Evolutionary conservation across 345 rosid genomes (phyloP), one percentile per base, ranked within the genome.

Genomic region (Dipteronia dyeriana): DNA sequence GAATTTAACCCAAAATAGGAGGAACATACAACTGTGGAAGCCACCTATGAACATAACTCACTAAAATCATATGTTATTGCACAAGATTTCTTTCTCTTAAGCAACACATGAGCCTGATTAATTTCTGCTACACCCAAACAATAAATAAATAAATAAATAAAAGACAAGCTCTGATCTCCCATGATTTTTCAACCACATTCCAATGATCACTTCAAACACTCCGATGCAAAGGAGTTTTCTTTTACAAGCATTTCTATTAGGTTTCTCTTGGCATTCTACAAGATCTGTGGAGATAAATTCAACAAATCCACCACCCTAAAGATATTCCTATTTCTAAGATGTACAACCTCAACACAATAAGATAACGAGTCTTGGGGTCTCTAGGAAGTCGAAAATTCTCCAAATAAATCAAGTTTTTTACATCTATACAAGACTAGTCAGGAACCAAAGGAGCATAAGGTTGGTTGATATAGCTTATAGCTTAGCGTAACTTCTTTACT

Each of bases 401-500:
- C 3, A 8, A n/a, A 4, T 0, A 14, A 10, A 2, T 1, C 19
- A 64, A 17, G 38, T 39, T 10, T 64, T 49, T 64, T 74, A 45
- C 70, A 31, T n/a, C 60, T 31, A 63, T 47, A 62, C 69, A 74
- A 45, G 47, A 74, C 3, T n/a, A 25, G 10, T 57, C 23, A 65
- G 7, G 16, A 7, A 25, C n/a, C 25, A n/a, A 29, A n/a, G 29
- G 53, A 51, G 63, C 34, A 49, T 13, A 23, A 29, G 43, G 70
- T 16, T n/a, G 45, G 34, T 45, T 31, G 39, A 31, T 20, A 49
- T 65, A 4, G 51, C 29, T 59, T 34, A 34, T 34, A 34, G 38
- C 38, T 41, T 51, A 11, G n/a, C 56, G 14, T 14, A 51, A n/a
- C 17, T 63, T 75, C 82, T 75, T 85, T 80, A 94, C 74, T 92